Evolutionary conservation across 805 yeast species (phyloP).

Genomic region (Tetrapisispora fleetii): DNA sequence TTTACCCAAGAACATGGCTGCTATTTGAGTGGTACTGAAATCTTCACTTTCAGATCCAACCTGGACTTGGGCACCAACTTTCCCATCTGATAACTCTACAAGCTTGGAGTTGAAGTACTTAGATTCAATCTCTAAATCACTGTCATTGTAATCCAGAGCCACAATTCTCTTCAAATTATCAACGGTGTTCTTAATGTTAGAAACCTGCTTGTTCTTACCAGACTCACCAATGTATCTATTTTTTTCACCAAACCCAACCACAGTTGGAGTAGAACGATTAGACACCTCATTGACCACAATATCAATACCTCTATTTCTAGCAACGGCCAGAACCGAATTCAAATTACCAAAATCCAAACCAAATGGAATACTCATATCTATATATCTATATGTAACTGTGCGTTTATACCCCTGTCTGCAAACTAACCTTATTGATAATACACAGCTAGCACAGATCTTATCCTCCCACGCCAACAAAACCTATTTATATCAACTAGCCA

Average conservation of each 20-base stretch:
- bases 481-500: too few species aligned
- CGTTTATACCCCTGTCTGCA: neutral
- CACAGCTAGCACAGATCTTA: neutral
- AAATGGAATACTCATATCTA: conserved; percentile 77
- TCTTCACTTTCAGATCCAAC: conserved; percentile 67
- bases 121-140: conserved; percentile 62
- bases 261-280: conserved; percentile 88
- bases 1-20: conserved; percentile 92
- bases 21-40: conserved; percentile 81
- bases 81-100: conserved; percentile 59
- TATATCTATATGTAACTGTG: neutral
- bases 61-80: conserved; percentile 77
- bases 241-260: conserved; percentile 85
- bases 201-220: conserved; percentile 93
- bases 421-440: neutral
- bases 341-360: conserved; percentile 97
- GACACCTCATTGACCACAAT: conserved; percentile 97
- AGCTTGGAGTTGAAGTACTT: conserved; percentile 65
- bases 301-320: conserved; percentile 97
- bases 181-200: conserved; percentile 93
- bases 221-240: conserved; percentile 90
- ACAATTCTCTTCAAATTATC: conserved; percentile 88
- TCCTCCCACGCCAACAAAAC: too few species aligned
- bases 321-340: conserved; percentile 90
- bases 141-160: conserved; percentile 52